Conservation (phyloP, 441 rosid species). For the Corymbia calophylla region DNA sequence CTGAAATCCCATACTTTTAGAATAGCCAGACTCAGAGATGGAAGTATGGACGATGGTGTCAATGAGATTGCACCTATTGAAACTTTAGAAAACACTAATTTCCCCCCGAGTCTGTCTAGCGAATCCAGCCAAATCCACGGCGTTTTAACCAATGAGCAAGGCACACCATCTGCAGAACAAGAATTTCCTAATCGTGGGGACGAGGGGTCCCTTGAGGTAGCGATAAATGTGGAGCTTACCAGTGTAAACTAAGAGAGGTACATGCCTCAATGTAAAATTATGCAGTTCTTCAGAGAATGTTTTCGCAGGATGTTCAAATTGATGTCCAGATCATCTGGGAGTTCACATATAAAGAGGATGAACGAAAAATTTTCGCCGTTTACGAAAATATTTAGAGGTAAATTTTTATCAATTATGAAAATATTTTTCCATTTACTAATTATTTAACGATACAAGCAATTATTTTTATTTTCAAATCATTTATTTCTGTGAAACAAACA, state of each 20-base stretch:
- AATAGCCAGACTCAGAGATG: neutral
- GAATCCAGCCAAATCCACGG: neutral
- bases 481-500: too few relatives aligned
- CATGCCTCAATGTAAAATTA: neutral
- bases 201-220: accelerated
- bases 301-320: too few relatives aligned
- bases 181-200: neutral
- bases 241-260: neutral
- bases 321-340: too few relatives aligned
- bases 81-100: neutral
- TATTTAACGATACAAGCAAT: too few relatives aligned
- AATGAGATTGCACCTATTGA: neutral
- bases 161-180: neutral
- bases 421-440: too few relatives aligned
- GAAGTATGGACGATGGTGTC: neutral
- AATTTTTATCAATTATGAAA: too few relatives aligned
- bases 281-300: too few relatives aligned
- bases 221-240: neutral
- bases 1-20: neutral
- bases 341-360: too few relatives aligned
- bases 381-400: too few relatives aligned
- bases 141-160: neutral
- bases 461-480: too few relatives aligned
- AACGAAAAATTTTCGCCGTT: too few relatives aligned
- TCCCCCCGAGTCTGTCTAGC: neutral